phyloP scores from a whole-genome alignment of 164 flowering plant species.

The Aristolochia californica region DNA sequence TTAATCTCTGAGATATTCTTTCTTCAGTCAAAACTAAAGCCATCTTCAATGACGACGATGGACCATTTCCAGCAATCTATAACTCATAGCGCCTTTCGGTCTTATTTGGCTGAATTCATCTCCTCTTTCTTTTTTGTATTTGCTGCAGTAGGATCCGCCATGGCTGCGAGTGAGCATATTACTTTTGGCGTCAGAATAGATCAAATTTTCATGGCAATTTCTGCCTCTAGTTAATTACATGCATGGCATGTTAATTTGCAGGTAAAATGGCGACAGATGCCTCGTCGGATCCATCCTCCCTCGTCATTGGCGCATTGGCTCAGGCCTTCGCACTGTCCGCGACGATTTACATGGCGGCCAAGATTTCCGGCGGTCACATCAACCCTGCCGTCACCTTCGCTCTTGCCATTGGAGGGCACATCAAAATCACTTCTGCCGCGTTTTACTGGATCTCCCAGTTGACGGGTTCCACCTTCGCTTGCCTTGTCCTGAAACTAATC shows the following conservation, averaged over 20 bases:
- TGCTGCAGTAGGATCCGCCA: constrained; percentile 49
- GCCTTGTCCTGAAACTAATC: constrained; percentile 39
- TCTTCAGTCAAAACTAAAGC: constrained; percentile 10
- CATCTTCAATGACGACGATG: constrained; percentile 16
- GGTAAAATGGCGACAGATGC: constrained; percentile 40
- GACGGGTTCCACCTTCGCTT: constrained; percentile 57
- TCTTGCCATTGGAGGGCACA: constrained; percentile 63
- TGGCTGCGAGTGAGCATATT: constrained; percentile 49
- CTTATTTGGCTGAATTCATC: constrained; percentile 74
- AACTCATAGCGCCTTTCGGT: constrained; percentile 36
- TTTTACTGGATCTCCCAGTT: constrained; percentile 72
- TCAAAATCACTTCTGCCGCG: constrained; percentile 46
- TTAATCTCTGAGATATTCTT: neutral
- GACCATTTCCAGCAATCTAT: constrained; percentile 24
- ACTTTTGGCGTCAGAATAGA: neutral
- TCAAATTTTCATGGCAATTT: too few relatives aligned
- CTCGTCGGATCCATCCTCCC: constrained; percentile 31
- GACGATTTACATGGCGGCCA: constrained; percentile 43
- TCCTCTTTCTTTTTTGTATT: constrained; percentile 74
- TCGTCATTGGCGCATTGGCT: constrained; percentile 48
- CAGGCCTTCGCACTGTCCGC: constrained; percentile 49
- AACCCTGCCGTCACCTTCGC: constrained; percentile 90
- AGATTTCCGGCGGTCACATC: constrained; percentile 68
- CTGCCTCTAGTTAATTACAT: too few relatives aligned
- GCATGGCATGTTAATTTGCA: too few relatives aligned